phyloP scores from a whole-genome alignment of 495 filamentous ascomycete genomes.

The Hypoxylon intermedium region DNA sequence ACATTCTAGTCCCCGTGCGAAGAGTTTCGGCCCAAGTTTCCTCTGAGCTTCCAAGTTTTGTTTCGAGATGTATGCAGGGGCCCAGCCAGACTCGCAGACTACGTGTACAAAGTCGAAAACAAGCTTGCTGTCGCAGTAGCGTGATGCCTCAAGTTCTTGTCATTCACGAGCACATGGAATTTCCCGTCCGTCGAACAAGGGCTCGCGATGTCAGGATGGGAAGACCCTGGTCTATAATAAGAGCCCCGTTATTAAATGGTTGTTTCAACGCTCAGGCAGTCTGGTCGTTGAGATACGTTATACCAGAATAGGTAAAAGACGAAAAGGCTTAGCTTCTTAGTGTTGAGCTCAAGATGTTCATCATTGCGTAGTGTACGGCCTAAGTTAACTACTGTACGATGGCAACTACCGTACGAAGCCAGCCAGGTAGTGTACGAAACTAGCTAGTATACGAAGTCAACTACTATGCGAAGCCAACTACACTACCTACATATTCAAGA shows the following conservation, averaged over 20 bases:
- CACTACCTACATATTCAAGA: too few relatives aligned
- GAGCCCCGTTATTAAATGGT: conserved; percentile 9
- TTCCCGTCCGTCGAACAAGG: conserved; percentile 5
- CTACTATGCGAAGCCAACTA: too few relatives aligned
- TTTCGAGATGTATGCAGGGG: conserved; percentile 37
- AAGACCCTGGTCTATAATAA: conserved; percentile 18
- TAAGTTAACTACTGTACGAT: too few relatives aligned
- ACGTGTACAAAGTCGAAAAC: conserved; percentile 17
- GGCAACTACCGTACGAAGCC: too few relatives aligned
- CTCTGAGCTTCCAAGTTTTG: conserved; percentile 17
- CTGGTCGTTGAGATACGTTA: conserved; percentile 11
- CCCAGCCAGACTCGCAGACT: conserved; percentile 16
- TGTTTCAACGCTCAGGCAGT: conserved; percentile 23
- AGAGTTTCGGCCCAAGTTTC: conserved; percentile 14
- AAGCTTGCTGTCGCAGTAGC: conserved; percentile 31
- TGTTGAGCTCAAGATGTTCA: not conserved
- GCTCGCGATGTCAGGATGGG: not conserved
- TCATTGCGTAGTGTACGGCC: conserved; percentile 28
- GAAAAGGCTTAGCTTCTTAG: conserved; percentile 11
- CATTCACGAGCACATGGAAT: conserved; percentile 5
- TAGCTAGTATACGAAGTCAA: too few relatives aligned
- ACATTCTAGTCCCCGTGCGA: conserved; percentile 20
- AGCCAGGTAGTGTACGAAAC: too few relatives aligned
- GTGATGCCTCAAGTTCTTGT: too few relatives aligned
- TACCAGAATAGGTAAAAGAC: conserved; percentile 6